Base-by-base conservation (phyloP, 805 yeast genomes). In the Pichia nakasei region DNA sequence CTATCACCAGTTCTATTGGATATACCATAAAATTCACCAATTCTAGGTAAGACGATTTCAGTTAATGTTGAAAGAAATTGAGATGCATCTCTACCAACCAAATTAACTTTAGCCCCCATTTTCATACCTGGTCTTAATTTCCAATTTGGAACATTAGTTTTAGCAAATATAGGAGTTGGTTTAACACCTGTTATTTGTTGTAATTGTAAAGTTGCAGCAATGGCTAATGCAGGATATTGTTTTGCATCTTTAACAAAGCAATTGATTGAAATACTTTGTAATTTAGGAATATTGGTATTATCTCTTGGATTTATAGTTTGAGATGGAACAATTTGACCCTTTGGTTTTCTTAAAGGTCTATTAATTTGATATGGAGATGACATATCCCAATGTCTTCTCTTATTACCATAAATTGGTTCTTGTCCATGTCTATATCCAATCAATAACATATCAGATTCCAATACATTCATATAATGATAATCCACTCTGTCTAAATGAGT, bases 101-200 rank as follows among this genome's bases (percentile, higher is more conserved):
- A 67, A 46, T 74, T 76, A 13, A 82, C 81, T 58, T 85, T 84
- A 43, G 94, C 95, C 43, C 98, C 99, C 78, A 94, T 84, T 41
- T 82, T 82, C 71, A 78, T 81, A 34, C 96, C 96, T 39, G 80
- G 80, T 63, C 97, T 79, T 43, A 89, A 73, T 53, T 80, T 80
- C 96, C 96, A 89, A 38, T 77, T 74, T 43, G 89, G 82, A 29
- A 86, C 85, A 64, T 87, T 87, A 9, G 85, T 73, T 57, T 77
- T 83, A 35, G 94, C 82, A 58, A 69, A 84, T 17, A 87, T 68
- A 21, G 82, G 74, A 48, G 70, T 67, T 33, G 97, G 88, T 61
- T 87, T 85, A 48, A 73, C 78, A 48, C 95, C 95, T n/a, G 98
- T 91, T 56, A 93, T 84, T 62, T 91, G 97, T 55, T 93, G 94